Conservation (phyloP, 441 rosid genomes). For the Hura crepitans region DNA sequence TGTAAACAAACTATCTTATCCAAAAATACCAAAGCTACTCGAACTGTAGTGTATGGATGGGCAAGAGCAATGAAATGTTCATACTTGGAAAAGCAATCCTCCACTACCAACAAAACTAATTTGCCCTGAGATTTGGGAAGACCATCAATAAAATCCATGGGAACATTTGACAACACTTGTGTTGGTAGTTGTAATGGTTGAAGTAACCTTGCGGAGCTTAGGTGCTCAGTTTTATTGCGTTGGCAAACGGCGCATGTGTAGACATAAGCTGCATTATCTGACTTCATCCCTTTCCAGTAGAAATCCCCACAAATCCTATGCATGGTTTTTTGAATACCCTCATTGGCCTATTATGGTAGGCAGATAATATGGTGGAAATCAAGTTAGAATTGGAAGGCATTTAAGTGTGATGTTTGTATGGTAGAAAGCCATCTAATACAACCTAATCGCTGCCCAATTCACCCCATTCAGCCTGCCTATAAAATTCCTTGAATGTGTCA, state of each 20-base stretch:
- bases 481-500: no score
- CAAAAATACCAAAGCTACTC: background rate
- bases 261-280: background rate
- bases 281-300: background rate
- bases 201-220: background rate
- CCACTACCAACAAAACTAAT: background rate
- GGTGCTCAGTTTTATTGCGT: background rate
- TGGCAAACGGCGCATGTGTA: accelerated
- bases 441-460: background rate
- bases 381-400: background rate
- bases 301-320: background rate
- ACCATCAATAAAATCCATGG: background rate
- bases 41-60: background rate
- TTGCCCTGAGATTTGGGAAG: background rate
- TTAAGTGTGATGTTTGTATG: accelerated
- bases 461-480: background rate
- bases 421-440: background rate
- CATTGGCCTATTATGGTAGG: background rate
- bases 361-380: accelerated
- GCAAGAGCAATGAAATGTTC: background rate
- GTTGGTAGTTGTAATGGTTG: background rate
- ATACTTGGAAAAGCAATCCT: background rate
- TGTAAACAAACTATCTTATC: no score
- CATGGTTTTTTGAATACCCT: background rate
- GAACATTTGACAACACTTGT: background rate